Percentiles rank a stretch among this genome's conserved stretches.
phyloP scores from a whole-genome alignment of 805 yeast species.

The Priceomyces carsonii region DNA sequence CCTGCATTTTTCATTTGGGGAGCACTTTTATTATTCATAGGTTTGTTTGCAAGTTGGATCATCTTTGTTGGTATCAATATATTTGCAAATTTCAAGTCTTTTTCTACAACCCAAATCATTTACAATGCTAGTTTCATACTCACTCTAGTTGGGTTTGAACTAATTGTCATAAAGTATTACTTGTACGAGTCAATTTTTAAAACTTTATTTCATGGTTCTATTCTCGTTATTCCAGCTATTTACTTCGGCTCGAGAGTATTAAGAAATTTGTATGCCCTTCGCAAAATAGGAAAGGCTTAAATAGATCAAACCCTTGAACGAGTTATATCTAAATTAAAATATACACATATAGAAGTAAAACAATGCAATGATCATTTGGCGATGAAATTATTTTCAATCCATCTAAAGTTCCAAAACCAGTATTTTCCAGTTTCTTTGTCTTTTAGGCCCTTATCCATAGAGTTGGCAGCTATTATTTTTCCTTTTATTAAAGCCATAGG shows the following conservation, averaged over 20 bases:
- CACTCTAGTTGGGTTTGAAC: constrained; percentile 52
- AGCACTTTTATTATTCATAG: constrained; percentile 42
- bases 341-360: constrained; percentile 4
- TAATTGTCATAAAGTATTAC: constrained; percentile 57
- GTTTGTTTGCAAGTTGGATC: constrained; percentile 47
- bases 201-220: constrained; percentile 48
- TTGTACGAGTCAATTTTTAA: constrained; percentile 60
- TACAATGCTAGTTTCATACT: constrained; percentile 47
- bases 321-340: not conserved
- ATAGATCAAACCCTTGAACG: not conserved
- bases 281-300: constrained; percentile 29
- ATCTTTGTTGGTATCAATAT: constrained; percentile 25
- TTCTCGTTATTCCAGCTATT: constrained; percentile 55
- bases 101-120: constrained; percentile 33
- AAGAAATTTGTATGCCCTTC: constrained; percentile 41
- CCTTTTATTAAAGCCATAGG: constrained; percentile 91
- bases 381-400: constrained; percentile 51
- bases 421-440: constrained; percentile 26
- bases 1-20: constrained; percentile 52
- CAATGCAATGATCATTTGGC: constrained; percentile 4
- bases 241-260: constrained; percentile 68
- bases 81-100: constrained; percentile 35
- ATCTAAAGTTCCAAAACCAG: constrained; percentile 53
- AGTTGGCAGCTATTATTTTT: constrained; percentile 70
- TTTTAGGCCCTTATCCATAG: constrained; percentile 49